Percentiles rank a stretch among this genome's conserved stretches.
phyloP scores from a whole-genome alignment of 306 rosid genomes.

The Rubus parviflorus region DNA sequence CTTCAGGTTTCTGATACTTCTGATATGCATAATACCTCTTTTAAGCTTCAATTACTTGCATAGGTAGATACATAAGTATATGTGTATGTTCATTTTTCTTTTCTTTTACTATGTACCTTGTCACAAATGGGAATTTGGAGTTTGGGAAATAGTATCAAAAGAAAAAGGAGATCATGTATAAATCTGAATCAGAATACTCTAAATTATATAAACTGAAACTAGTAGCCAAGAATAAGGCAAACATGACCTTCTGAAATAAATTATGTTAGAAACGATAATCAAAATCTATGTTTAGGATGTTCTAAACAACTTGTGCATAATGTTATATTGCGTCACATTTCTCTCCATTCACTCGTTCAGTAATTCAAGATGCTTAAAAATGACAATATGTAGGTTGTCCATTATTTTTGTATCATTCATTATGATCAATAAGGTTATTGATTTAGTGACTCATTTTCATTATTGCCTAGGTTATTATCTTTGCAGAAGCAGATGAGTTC shows the following conservation, averaged over 20 bases:
- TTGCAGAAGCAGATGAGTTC: constrained; percentile 50
- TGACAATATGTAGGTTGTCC: not conserved
- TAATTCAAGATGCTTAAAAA: constrained; percentile 3
- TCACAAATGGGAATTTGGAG: not conserved
- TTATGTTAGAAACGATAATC: not conserved
- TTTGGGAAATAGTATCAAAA: not conserved
- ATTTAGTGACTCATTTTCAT: not conserved
- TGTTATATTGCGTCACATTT: not conserved
- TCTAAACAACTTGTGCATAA: not conserved
- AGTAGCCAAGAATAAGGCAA: not conserved
- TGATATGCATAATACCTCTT: not conserved
- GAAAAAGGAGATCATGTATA: not conserved
- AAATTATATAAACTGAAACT: not conserved
- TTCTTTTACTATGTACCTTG: not conserved
- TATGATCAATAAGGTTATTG: not conserved
- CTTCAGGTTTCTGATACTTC: constrained; percentile 62
- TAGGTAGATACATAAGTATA: not conserved
- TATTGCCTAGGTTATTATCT: constrained; percentile 65
- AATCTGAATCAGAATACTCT: not conserved
- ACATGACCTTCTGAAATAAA: not conserved
- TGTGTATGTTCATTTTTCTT: not conserved
- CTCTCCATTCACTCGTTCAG: not conserved
- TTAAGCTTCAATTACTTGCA: not conserved
- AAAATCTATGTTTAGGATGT: not conserved
- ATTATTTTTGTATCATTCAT: not conserved